These are phyloP conservation scores for Apodospora peruviana DNA, from an alignment of 495 filamentous ascomycete species.

Conservation along the genomic window DNA sequence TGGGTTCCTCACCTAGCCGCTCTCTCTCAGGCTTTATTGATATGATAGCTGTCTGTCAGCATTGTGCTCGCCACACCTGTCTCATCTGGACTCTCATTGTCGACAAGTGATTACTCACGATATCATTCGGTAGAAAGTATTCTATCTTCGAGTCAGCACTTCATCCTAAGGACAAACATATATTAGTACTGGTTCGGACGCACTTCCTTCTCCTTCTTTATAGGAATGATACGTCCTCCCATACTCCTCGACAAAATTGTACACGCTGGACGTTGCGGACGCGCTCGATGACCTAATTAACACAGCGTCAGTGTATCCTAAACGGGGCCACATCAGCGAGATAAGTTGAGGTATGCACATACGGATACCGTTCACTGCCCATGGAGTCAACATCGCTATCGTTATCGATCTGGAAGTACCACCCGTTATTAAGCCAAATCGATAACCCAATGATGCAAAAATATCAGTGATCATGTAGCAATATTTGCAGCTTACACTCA, in stretches of 20 bases:
- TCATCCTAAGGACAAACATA: too few species aligned
- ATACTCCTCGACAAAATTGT: slow-evolving; percentile 27
- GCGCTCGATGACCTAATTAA: background rate
- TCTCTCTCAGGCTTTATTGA: slow-evolving; percentile 14
- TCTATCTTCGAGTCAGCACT: background rate
- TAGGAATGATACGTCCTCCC: slow-evolving; percentile 46
- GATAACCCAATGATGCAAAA: background rate
- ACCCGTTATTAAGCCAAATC: background rate
- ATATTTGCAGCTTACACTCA: too few species aligned
- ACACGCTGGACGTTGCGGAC: background rate
- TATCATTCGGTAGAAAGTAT: background rate
- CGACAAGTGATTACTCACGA: background rate
- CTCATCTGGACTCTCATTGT: background rate
- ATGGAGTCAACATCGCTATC: background rate
- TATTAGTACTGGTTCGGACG: background rate
- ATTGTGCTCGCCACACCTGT: background rate
- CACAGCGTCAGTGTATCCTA: background rate
- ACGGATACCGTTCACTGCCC: background rate
- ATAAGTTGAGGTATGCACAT: background rate
- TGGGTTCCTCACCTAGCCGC: slow-evolving; percentile 6
- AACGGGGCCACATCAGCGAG: background rate
- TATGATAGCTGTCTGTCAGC: background rate
- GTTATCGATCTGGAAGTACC: background rate
- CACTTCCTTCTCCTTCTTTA: slow-evolving; percentile 28
- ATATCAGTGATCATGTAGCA: too few species aligned